A percentile compares a stretch with the other conserved stretches of the same genome.
Conservation (phyloP, 371 early-diverging fungal genomes). For the Mucor racemosus region DNA sequence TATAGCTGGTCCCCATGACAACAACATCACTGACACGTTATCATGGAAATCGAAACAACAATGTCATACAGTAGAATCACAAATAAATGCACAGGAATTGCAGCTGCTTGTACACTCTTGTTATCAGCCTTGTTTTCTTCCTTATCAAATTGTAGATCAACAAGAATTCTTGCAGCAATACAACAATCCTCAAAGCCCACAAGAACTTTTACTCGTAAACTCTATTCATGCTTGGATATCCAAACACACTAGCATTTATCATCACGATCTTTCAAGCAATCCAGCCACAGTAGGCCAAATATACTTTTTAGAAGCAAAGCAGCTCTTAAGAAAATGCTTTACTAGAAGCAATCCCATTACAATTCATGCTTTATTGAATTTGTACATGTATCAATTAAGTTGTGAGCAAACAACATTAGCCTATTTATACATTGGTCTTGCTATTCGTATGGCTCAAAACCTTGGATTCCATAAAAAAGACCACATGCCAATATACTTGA, state of each 20-base stretch:
- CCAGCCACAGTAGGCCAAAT: slow-evolving; percentile 53
- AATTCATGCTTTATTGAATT: slow-evolving; percentile 59
- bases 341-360: slow-evolving; percentile 59
- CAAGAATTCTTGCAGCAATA: slow-evolving; percentile 50
- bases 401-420: slow-evolving; percentile 59
- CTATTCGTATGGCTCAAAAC: slow-evolving; percentile 68
- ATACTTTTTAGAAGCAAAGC: slow-evolving; percentile 61
- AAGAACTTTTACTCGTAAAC: slow-evolving; percentile 53
- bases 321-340: slow-evolving; percentile 57
- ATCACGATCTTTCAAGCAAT: slow-evolving; percentile 32
- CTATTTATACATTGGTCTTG: slow-evolving; percentile 62
- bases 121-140: slow-evolving; percentile 56
- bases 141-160: slow-evolving; percentile 62
- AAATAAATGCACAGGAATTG: not conserved
- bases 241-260: slow-evolving; percentile 57
- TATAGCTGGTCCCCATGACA: not conserved
- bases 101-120: slow-evolving; percentile 38
- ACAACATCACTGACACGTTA: not conserved
- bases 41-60: not conserved
- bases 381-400: slow-evolving; percentile 66
- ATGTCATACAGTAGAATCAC: not conserved
- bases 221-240: slow-evolving; percentile 64
- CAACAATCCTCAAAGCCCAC: slow-evolving; percentile 21
- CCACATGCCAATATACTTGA: slow-evolving; percentile 46
- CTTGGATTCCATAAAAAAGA: slow-evolving; percentile 58